phyloP scores from a whole-genome alignment of 176 grass and related monocot species.

The Oryza officinalis region DNA sequence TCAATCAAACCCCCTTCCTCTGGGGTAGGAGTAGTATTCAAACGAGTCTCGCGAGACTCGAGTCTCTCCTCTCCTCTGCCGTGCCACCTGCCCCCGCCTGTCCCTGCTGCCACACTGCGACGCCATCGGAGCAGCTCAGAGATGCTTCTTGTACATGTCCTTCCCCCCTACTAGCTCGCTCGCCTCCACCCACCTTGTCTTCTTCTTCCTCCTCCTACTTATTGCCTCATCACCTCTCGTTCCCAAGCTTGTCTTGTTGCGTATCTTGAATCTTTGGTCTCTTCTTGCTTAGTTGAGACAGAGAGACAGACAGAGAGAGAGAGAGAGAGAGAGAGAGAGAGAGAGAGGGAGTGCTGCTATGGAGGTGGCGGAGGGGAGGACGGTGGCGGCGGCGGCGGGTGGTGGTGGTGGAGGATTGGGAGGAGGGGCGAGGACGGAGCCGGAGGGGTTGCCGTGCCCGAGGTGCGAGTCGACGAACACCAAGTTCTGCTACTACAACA shows the following conservation, averaged over 20 bases:
- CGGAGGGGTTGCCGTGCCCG: constrained; percentile 60
- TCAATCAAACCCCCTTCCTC: constrained; percentile 7
- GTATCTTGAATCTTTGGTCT: not conserved
- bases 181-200: not conserved
- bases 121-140: not conserved
- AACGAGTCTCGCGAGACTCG: no score
- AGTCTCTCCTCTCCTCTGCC: no score
- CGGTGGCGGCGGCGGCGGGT: not conserved
- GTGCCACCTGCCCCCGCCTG: not conserved
- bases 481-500: constrained; percentile 99
- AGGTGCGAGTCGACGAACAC: constrained; percentile 77
- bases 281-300: not conserved
- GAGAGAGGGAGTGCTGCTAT: not conserved
- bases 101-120: no score
- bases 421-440: constrained; percentile 15
- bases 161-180: not conserved
- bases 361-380: not conserved
- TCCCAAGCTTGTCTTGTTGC: not conserved
- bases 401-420: not conserved
- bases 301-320: no score
- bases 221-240: not conserved
- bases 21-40: no score
- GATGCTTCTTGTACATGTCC: constrained; percentile 27
- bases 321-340: not conserved
- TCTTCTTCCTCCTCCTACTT: constrained; percentile 33